Evolutionary conservation across 108 stramenopile species (phyloP).

Genomic region (Mediolabrus comicus): DNA sequence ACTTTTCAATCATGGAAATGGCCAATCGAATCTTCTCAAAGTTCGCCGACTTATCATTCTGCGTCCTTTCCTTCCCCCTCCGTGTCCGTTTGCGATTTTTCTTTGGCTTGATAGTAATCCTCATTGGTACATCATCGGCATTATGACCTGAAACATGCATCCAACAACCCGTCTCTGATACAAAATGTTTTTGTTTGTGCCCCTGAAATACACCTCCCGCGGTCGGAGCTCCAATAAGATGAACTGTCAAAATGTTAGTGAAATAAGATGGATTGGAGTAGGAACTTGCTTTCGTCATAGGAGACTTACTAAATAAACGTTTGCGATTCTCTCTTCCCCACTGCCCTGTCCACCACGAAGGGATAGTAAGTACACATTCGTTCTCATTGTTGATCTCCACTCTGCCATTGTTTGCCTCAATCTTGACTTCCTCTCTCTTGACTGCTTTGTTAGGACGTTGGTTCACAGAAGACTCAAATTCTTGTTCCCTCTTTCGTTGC

Average conservation of each 20-base stretch:
- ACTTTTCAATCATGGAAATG: neutral
- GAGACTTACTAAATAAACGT: neutral
- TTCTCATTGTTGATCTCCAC: neutral
- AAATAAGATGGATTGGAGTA: neutral
- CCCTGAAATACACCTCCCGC: too few species aligned
- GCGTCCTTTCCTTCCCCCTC: too few species aligned
- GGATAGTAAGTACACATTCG: neutral
- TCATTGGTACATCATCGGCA: neutral
- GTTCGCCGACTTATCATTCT: too few species aligned
- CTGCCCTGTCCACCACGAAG: neutral
- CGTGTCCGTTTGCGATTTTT: too few species aligned
- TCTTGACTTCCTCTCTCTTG: neutral
- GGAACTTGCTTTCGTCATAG: too few species aligned
- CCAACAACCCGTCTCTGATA: neutral
- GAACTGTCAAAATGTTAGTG: neutral
- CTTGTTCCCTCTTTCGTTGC: neutral
- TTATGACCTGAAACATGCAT: neutral
- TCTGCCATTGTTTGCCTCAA: neutral
- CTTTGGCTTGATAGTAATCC: neutral
- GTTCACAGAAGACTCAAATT: neutral
- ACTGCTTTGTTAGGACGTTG: neutral
- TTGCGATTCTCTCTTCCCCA: neutral
- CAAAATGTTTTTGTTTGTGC: neutral
- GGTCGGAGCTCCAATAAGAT: neutral
- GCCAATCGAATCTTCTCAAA: neutral